phyloP scores from a whole-genome alignment of 345 rosid genomes.

The Eucalyptus regnans region DNA sequence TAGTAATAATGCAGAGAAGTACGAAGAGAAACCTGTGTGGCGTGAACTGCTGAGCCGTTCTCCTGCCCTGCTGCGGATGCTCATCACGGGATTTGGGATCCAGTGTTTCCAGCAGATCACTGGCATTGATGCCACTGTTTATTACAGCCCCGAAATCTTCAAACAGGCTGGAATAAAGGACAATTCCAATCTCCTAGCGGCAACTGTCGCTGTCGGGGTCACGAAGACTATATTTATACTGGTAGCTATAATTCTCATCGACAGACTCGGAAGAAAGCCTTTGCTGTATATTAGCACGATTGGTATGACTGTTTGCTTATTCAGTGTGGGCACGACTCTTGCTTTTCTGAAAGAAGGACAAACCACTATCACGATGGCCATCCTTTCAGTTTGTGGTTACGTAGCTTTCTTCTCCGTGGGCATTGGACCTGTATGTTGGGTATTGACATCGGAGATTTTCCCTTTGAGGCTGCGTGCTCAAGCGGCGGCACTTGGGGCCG shows the following conservation, averaged over 20 bases:
- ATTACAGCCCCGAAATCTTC: constrained; percentile 76
- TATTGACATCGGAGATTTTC: constrained; percentile 69
- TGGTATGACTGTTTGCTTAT: constrained; percentile 69
- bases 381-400: constrained; percentile 57
- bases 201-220: constrained; percentile 70
- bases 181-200: constrained; percentile 51
- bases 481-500: constrained; percentile 69
- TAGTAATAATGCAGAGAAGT: constrained; percentile 11
- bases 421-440: constrained; percentile 80
- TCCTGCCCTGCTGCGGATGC: constrained; percentile 52
- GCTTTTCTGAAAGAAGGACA: constrained; percentile 35
- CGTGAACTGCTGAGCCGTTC: constrained; percentile 70
- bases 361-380: constrained; percentile 25
- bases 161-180: constrained; percentile 48
- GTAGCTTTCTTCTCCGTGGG: constrained; percentile 84
- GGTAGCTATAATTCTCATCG: constrained; percentile 57
- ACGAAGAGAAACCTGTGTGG: constrained; percentile 64
- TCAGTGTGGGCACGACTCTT: constrained; percentile 44
- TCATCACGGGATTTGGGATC: constrained; percentile 68
- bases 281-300: constrained; percentile 74
- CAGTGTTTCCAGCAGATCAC: constrained; percentile 88
- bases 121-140: constrained; percentile 72
- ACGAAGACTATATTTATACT: constrained; percentile 55
- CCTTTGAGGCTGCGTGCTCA: constrained; percentile 74
- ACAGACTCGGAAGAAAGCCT: constrained; percentile 63